phyloP scores from a whole-genome alignment of 139 green algal species.

The Limnomonas spitsbergensis region DNA sequence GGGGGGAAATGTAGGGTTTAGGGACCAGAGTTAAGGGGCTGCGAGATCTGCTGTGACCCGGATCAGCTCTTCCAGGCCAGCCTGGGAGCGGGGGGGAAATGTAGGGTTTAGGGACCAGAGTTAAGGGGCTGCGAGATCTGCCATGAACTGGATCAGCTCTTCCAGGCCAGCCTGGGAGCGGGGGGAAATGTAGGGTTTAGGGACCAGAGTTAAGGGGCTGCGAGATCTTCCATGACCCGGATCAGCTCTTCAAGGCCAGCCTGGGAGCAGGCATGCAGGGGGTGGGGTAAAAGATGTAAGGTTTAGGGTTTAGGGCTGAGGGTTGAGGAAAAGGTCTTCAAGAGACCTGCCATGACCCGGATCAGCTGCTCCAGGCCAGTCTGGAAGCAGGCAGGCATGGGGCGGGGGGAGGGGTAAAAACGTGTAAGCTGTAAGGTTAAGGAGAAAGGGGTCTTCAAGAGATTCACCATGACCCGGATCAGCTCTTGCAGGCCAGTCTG shows the following conservation, averaged over 20 bases:
- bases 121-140: too few relatives aligned
- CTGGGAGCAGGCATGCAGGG: too few relatives aligned
- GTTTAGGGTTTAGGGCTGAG: too few relatives aligned
- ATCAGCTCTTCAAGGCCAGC: background rate
- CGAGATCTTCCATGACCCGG: background rate
- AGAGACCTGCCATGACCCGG: background rate
- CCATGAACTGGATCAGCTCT: conserved; percentile 3
- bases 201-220: too few relatives aligned
- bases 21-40: too few relatives aligned
- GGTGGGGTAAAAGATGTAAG: too few relatives aligned
- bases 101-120: too few relatives aligned
- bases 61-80: background rate
- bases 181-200: background rate
- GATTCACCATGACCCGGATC: background rate
- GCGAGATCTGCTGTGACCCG: background rate
- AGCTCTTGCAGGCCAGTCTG: background rate
- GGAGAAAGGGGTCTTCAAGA: too few relatives aligned
- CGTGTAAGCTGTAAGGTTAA: too few relatives aligned
- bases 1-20: background rate
- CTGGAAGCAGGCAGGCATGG: background rate
- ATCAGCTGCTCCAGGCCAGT: background rate
- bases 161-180: background rate
- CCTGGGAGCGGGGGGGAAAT: too few relatives aligned
- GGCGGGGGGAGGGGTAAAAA: background rate
- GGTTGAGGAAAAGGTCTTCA: too few relatives aligned